These are phyloP conservation scores for Calocybe gangraenosa DNA, from an alignment of 768 basidiomycete species.

Conservation along the genomic window DNA sequence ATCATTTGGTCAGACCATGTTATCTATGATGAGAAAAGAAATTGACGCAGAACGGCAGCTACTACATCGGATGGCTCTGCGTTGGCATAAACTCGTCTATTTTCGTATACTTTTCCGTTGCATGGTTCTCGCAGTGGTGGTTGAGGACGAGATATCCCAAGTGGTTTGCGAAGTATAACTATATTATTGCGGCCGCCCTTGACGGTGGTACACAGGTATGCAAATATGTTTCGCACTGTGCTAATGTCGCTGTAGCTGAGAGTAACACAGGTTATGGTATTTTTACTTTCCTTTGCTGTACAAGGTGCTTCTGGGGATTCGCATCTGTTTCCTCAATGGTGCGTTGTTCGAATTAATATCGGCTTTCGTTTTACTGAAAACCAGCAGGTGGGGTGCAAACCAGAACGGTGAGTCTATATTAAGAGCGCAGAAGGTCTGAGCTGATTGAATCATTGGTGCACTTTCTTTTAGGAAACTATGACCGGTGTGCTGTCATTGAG, in stretches of 20 bases:
- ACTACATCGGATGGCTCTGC: constrained; percentile 45
- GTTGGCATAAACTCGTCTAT: constrained; percentile 47
- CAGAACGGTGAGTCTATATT: constrained; percentile 40
- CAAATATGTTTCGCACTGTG: background rate
- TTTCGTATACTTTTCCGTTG: constrained; percentile 35
- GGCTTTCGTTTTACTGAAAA: background rate
- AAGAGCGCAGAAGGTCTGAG: background rate
- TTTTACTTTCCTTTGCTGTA: constrained; percentile 47
- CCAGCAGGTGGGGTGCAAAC: constrained; percentile 47
- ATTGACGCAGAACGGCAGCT: constrained; percentile 21
- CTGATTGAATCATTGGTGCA: background rate
- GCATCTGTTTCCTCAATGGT: constrained; percentile 50
- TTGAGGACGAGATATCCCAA: constrained; percentile 38
- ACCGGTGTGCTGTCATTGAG: constrained; percentile 28
- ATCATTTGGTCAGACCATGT: constrained; percentile 32
- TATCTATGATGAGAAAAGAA: background rate
- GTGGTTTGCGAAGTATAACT: constrained; percentile 45
- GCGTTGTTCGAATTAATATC: background rate
- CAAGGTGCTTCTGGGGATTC: constrained; percentile 46
- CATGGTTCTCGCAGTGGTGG: constrained; percentile 45
- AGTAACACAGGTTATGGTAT: constrained; percentile 49
- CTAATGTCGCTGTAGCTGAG: background rate
- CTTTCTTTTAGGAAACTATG: constrained; percentile 27
- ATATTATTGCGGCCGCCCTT: constrained; percentile 34
- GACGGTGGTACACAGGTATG: constrained; percentile 32